phyloP scores from a whole-genome alignment of 2,329 filamentous ascomycete genomes.

The Magnaporthiopsis poae region DNA sequence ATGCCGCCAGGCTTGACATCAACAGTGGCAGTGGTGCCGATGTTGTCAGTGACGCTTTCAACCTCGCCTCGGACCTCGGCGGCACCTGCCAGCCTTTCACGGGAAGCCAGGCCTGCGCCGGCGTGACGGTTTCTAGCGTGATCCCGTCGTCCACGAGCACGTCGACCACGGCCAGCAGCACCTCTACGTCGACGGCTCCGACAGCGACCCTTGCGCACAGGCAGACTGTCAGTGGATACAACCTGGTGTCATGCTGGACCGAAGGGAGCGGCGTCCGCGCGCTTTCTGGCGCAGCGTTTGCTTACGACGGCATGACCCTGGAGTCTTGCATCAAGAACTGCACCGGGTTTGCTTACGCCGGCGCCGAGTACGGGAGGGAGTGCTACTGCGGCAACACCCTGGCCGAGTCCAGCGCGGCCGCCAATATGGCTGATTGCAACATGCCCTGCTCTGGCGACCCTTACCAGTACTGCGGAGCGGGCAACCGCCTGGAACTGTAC shows the following conservation, averaged over 20 bases:
- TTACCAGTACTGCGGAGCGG: constrained; percentile 27
- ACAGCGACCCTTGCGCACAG: constrained; percentile 27
- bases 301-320: constrained; percentile 40
- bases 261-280: constrained; percentile 36
- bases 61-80: constrained; percentile 33
- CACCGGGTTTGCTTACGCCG: constrained; percentile 36
- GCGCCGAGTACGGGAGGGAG: constrained; percentile 40
- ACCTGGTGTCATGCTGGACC: constrained; percentile 37
- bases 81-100: constrained; percentile 34
- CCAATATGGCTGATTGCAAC: constrained; percentile 26
- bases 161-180: constrained; percentile 16
- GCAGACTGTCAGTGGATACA: constrained; percentile 32
- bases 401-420: constrained; percentile 21
- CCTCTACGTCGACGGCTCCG: constrained; percentile 15
- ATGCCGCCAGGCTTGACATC: constrained; percentile 37
- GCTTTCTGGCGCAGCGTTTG: constrained; percentile 28
- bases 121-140: constrained; percentile 15
- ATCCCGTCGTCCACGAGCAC: constrained; percentile 14
- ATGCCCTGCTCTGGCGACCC: constrained; percentile 27
- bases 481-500: constrained; percentile 25
- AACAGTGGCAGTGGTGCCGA: constrained; percentile 27
- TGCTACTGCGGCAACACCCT: constrained; percentile 42
- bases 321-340: constrained; percentile 38
- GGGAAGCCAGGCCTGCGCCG: constrained; percentile 22
- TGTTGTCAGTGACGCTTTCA: constrained; percentile 37